These are phyloP conservation scores for Metarhizium anisopliae DNA, from an alignment of 2,329 filamentous ascomycete genomes.

Conservation along the genomic window DNA sequence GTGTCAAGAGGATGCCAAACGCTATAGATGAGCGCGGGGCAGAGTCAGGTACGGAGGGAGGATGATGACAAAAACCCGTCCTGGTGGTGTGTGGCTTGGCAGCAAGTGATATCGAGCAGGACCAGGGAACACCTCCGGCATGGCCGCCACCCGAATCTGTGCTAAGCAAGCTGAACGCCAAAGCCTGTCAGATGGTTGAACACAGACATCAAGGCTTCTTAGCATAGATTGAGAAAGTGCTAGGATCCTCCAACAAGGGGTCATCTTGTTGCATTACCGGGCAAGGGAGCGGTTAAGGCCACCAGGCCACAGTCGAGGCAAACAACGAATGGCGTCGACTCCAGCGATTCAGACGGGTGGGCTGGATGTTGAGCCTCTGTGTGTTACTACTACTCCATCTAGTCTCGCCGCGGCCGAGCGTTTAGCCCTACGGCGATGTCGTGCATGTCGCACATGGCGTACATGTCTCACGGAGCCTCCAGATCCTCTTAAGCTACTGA, in stretches of 20 bases:
- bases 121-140: conserved; percentile 9
- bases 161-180: conserved; percentile 6
- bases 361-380: not conserved
- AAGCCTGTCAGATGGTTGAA: conserved; percentile 1
- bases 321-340: not conserved
- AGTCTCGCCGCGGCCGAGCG: not conserved
- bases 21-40: not conserved
- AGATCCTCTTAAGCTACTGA: not conserved
- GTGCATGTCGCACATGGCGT: too few relatives aligned
- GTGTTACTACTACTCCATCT: not conserved
- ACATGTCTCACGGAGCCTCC: too few relatives aligned
- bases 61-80: not conserved
- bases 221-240: not conserved
- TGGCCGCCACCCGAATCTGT: conserved; percentile 6
- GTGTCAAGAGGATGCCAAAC: not conserved
- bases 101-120: not conserved
- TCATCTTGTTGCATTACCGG: conserved; percentile 1
- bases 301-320: not conserved
- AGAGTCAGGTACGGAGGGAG: not conserved
- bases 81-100: not conserved
- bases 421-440: not conserved
- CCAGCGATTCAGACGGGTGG: not conserved
- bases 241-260: not conserved
- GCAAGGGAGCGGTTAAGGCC: not conserved
- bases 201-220: not conserved